A percentile compares a stretch with the other conserved stretches of the same genome.
Conservation (phyloP, 2,329 filamentous ascomycete species). For the Colletotrichum cuscutae region DNA sequence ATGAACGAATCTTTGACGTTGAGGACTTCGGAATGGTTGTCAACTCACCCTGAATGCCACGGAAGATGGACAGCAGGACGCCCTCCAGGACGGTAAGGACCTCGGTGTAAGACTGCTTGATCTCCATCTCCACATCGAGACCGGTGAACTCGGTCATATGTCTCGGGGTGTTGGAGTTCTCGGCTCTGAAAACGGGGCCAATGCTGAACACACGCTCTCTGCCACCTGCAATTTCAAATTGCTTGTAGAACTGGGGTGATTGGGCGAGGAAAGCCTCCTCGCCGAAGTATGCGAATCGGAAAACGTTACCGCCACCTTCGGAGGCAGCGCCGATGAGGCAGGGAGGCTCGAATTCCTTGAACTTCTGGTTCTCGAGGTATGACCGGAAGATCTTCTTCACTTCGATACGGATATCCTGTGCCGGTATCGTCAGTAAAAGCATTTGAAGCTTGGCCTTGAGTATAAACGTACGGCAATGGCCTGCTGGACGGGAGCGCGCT, state of each 20-base stretch:
- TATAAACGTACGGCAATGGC: slow-evolving; percentile 76
- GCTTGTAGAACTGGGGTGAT: slow-evolving; percentile 88
- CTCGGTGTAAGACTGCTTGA: slow-evolving; percentile 81
- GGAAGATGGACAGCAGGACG: slow-evolving; percentile 83
- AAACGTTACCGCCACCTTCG: slow-evolving; percentile 93
- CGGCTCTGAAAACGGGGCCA: slow-evolving; percentile 85
- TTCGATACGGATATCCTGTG: slow-evolving; percentile 52
- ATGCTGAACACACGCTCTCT: slow-evolving; percentile 83
- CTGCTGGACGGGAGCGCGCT: slow-evolving; percentile 90
- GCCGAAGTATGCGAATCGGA: slow-evolving; percentile 90
- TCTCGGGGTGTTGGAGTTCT: slow-evolving; percentile 84
- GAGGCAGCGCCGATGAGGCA: slow-evolving; percentile 90
- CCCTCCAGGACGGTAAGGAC: slow-evolving; percentile 78
- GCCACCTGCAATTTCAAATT: slow-evolving; percentile 83
- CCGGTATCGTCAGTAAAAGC: not conserved
- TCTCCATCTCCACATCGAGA: slow-evolving; percentile 91
- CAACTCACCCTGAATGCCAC: slow-evolving; percentile 64
- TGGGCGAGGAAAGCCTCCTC: slow-evolving; percentile 83
- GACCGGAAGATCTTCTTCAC: slow-evolving; percentile 52
- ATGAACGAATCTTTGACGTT: not conserved
- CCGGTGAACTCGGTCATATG: slow-evolving; percentile 92
- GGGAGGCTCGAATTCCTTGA: slow-evolving; percentile 79
- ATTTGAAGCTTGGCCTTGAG: not conserved
- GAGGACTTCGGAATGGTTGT: not conserved
- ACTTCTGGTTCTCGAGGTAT: slow-evolving; percentile 17